Percentiles rank a stretch among this genome's conserved stretches.
Conservation (phyloP, 176 grass and related monocot genomes). For the Zoysia pacifica region DNA sequence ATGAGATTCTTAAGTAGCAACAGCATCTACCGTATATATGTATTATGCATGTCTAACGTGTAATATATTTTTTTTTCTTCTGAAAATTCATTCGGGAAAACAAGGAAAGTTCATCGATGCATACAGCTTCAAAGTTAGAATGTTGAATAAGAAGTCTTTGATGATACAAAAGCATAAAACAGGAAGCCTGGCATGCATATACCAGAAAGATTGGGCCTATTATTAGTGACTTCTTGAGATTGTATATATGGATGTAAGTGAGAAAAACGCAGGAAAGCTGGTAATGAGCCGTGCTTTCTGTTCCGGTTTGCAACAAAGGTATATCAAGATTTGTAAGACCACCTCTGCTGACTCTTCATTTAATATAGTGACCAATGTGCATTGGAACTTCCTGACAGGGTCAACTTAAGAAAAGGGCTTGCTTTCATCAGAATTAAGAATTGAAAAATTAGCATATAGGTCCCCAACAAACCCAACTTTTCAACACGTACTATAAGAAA, state of each 20-base stretch:
- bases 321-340: neutral
- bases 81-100: neutral
- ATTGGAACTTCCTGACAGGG: constrained; percentile 1
- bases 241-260: neutral
- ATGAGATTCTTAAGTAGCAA: neutral
- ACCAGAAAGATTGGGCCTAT: neutral
- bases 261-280: neutral
- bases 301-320: neutral
- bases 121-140: neutral
- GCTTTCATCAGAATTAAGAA: constrained; percentile 9
- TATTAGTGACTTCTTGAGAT: neutral
- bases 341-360: constrained; percentile 18
- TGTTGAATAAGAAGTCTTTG: neutral
- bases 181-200: neutral
- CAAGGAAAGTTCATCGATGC: neutral
- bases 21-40: neutral
- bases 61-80: neutral
- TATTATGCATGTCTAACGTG: neutral
- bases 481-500: neutral
- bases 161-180: neutral
- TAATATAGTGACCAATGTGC: neutral
- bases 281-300: neutral
- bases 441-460: neutral
- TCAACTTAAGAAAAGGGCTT: neutral
- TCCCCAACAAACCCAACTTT: neutral